Conservation (phyloP, 2,329 filamentous ascomycete genomes). For the Incumbomyces delicatus region DNA sequence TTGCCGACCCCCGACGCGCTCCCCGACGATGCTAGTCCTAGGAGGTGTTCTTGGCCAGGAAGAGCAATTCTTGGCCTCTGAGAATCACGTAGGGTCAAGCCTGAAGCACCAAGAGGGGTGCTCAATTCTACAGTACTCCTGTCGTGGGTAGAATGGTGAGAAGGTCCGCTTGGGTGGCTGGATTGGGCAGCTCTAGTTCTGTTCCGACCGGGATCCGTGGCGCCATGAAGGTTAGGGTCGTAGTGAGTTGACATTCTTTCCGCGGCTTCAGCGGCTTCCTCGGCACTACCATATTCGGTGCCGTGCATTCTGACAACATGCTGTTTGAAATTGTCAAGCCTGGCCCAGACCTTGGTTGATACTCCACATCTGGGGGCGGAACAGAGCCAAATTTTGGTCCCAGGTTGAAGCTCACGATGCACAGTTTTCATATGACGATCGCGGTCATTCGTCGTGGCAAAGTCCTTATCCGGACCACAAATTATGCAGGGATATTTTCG, state of each 20-base stretch:
- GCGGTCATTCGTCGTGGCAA: slow-evolving; percentile 80
- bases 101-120: neutral
- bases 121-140: too few species aligned
- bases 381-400: slow-evolving; percentile 50
- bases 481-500: slow-evolving; percentile 19
- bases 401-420: slow-evolving; percentile 43
- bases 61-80: neutral
- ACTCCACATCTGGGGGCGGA: slow-evolving; percentile 45
- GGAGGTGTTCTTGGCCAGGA: neutral
- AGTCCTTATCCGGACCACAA: slow-evolving; percentile 55
- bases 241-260: neutral
- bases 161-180: neutral
- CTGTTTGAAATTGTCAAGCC: slow-evolving; percentile 76
- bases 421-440: slow-evolving; percentile 64
- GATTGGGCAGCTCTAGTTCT: neutral
- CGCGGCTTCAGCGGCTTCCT: neutral
- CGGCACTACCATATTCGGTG: neutral
- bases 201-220: neutral
- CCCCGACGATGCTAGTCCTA: neutral
- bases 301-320: slow-evolving; percentile 63
- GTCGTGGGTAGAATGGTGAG: neutral
- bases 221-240: neutral
- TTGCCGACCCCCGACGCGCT: neutral
- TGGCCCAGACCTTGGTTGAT: slow-evolving; percentile 63
- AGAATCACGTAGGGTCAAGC: neutral